Percentiles rank a stretch among this genome's conserved stretches.
These are phyloP conservation scores for Zymoseptoria brevis DNA, from an alignment of 2,329 filamentous ascomycete species.

Conservation along the genomic window DNA sequence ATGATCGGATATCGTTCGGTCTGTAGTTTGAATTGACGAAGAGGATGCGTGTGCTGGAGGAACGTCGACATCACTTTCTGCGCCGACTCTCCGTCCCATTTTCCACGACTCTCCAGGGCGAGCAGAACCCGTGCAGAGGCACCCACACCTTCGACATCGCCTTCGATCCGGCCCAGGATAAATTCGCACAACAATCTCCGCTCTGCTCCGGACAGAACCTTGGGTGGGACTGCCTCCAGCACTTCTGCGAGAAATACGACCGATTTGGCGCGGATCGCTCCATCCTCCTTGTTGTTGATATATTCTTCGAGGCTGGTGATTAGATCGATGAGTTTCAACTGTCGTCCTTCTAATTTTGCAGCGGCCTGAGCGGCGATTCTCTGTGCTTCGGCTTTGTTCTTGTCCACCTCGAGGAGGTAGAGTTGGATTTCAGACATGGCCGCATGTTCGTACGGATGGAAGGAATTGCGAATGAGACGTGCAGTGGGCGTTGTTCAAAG, in stretches of 20 bases:
- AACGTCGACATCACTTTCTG: constrained; percentile 46
- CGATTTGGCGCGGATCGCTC: constrained; percentile 50
- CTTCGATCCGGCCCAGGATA: constrained; percentile 56
- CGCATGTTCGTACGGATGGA: constrained; percentile 8
- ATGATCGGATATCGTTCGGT: constrained; percentile 54
- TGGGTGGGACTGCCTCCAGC: constrained; percentile 43
- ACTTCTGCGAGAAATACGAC: constrained; percentile 46
- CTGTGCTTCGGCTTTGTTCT: constrained; percentile 40
- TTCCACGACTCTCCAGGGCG: constrained; percentile 51
- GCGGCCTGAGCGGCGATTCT: constrained; percentile 38
- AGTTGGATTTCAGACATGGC: constrained; percentile 47
- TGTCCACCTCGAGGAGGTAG: constrained; percentile 44
- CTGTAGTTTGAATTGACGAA: constrained; percentile 56
- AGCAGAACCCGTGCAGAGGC: constrained; percentile 52
- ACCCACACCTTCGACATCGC: constrained; percentile 45
- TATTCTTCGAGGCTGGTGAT: constrained; percentile 59
- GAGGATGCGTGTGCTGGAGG: constrained; percentile 47
- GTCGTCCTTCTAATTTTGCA: constrained; percentile 47
- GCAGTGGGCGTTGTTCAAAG: background rate
- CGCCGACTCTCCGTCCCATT: constrained; percentile 52
- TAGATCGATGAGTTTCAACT: constrained; percentile 53
- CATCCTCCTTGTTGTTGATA: constrained; percentile 56
- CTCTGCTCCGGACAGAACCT: constrained; percentile 53
- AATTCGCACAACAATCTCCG: constrained; percentile 54
- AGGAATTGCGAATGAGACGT: background rate